Evolutionary conservation across 2,329 filamentous ascomycete species (phyloP).

Genomic region (Aureobasidium sp.): DNA sequence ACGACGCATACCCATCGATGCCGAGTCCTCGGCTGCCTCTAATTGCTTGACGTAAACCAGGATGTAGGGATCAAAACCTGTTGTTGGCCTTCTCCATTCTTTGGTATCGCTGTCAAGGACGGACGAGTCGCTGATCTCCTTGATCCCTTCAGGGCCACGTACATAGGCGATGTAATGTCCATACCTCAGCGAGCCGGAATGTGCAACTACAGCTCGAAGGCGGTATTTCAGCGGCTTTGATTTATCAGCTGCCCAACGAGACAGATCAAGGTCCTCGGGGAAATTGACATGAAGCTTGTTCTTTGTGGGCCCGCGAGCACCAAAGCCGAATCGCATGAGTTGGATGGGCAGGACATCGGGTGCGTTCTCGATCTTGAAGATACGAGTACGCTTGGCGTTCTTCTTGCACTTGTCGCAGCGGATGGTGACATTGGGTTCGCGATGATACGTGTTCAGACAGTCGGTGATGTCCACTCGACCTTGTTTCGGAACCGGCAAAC

Average conservation of each 20-base stretch:
- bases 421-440: conserved; percentile 16
- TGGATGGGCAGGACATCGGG: conserved; percentile 21
- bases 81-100: conserved; percentile 9
- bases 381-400: conserved; percentile 10
- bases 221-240: conserved; percentile 17
- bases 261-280: conserved; percentile 18
- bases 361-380: conserved; percentile 12
- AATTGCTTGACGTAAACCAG: conserved; percentile 19
- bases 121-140: conserved; percentile 16
- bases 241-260: conserved; percentile 3
- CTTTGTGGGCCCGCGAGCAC: conserved; percentile 4
- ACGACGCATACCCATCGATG: no score
- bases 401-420: conserved; percentile 19
- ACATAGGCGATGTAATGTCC: conserved; percentile 23
- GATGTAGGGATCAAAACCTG: conserved; percentile 19
- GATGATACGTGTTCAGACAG: conserved; percentile 18
- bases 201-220: conserved; percentile 20
- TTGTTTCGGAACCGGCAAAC: conserved; percentile 14
- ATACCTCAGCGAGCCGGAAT: conserved; percentile 15
- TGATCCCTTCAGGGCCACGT: conserved; percentile 22
- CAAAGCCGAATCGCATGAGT: conserved; percentile 18
- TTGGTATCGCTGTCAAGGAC: background rate
- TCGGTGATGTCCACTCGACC: conserved; percentile 5
- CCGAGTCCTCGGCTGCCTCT: no score
- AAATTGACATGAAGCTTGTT: conserved; percentile 13